Evolutionary conservation across 257 asterid species (phyloP).

Genomic region (Henckelia pumila): DNA sequence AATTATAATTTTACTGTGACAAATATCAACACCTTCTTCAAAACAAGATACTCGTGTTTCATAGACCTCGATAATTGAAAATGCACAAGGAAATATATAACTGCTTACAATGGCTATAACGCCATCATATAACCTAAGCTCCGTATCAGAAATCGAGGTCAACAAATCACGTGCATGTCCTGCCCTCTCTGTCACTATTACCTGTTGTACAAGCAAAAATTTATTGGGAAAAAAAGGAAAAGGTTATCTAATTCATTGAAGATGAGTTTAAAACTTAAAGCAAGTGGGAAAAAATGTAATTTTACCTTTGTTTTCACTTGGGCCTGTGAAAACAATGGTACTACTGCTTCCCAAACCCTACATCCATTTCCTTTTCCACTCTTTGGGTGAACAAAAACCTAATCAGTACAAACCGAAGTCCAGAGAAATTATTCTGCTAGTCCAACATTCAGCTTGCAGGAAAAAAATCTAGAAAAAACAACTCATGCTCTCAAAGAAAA

Average conservation of each 20-base stretch:
- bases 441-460: constrained; percentile 25
- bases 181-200: constrained; percentile 77
- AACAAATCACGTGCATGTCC: constrained; percentile 82
- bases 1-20: too few relatives aligned
- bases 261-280: neutral
- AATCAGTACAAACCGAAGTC: constrained; percentile 36
- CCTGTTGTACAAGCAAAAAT: constrained; percentile 47
- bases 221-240: neutral
- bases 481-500: neutral
- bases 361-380: constrained; percentile 92
- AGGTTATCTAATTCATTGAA: constrained; percentile 13
- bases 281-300: constrained; percentile 11
- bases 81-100: constrained; percentile 22
- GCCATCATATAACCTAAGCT: constrained; percentile 78
- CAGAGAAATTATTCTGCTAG: constrained; percentile 16
- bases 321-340: constrained; percentile 85
- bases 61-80: constrained; percentile 12
- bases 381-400: constrained; percentile 92
- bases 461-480: neutral
- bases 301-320: constrained; percentile 80
- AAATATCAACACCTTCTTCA: too few relatives aligned
- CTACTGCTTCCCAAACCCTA: constrained; percentile 77
- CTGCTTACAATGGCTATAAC: constrained; percentile 87
- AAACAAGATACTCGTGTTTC: constrained; percentile 1
- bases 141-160: constrained; percentile 63